These are phyloP conservation scores for Boletus pseudopeckii DNA, from an alignment of 768 basidiomycete genomes.

Conservation along the genomic window DNA sequence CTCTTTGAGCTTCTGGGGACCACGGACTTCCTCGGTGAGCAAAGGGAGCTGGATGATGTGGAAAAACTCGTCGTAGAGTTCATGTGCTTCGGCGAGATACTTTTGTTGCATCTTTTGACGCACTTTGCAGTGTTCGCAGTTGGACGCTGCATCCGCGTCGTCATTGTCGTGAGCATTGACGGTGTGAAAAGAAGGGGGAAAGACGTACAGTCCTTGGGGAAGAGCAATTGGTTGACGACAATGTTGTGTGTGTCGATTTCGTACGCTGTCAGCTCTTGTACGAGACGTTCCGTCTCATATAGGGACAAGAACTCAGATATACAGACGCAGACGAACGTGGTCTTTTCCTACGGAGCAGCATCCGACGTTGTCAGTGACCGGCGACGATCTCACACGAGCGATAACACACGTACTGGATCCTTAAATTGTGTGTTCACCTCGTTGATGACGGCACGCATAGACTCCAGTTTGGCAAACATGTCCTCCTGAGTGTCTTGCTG, in stretches of 20 bases:
- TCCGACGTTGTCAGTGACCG: not conserved
- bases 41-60: slow-evolving; percentile 92
- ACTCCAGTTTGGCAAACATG: slow-evolving; percentile 97
- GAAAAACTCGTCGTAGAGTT: slow-evolving; percentile 97
- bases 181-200: not conserved
- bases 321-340: slow-evolving; percentile 97
- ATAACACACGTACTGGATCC: slow-evolving; percentile 69
- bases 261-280: slow-evolving; percentile 91
- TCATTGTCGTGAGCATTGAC: not conserved
- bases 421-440: slow-evolving; percentile 99
- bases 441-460: slow-evolving; percentile 94
- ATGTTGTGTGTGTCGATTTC: slow-evolving; percentile 99
- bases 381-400: not conserved
- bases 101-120: slow-evolving; percentile 98
- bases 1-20: slow-evolving; percentile 87
- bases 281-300: slow-evolving; percentile 97
- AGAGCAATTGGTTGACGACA: slow-evolving; percentile 95
- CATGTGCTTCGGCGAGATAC: slow-evolving; percentile 93
- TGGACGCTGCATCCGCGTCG: slow-evolving; percentile 54
- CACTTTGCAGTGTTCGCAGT: slow-evolving; percentile 93
- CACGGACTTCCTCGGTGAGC: slow-evolving; percentile 95
- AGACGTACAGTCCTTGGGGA: slow-evolving; percentile 80
- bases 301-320: slow-evolving; percentile 98
- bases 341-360: slow-evolving; percentile 70
- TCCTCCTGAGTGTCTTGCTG: slow-evolving; percentile 89